Percentiles rank a stretch among this genome's conserved stretches.
Conservation (phyloP, 2,329 filamentous ascomycete species). For the Apiospora sp. region DNA sequence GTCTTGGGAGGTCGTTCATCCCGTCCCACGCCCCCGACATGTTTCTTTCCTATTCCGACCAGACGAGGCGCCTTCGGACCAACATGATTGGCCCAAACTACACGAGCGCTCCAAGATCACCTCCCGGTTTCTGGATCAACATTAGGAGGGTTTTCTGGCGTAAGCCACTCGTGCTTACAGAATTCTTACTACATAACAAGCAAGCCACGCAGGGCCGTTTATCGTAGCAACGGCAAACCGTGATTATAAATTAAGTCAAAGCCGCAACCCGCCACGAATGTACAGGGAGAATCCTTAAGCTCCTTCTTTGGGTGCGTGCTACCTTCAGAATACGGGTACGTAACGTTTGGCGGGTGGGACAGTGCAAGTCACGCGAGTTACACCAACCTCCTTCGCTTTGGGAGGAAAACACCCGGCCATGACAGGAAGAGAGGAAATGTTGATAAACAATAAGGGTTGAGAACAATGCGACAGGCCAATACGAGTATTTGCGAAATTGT, state of each 20-base stretch:
- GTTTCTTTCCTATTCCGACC: slow-evolving; percentile 3
- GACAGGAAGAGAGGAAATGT: not conserved
- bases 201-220: not conserved
- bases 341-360: not conserved
- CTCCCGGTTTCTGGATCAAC: not conserved
- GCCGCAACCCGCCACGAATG: not conserved
- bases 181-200: not conserved
- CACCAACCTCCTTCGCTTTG: not conserved
- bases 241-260: not conserved
- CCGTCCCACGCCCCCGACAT: not conserved
- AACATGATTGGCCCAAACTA: slow-evolving; percentile 1
- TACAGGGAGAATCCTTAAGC: not conserved
- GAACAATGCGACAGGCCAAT: not conserved
- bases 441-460: not conserved
- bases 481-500: not conserved
- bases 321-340: not conserved
- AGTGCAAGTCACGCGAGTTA: not conserved
- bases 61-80: not conserved
- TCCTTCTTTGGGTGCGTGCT: not conserved
- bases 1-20: not conserved
- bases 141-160: not conserved
- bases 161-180: not conserved
- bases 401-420: not conserved
- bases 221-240: slow-evolving; percentile 1
- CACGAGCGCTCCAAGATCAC: not conserved